Conservation (phyloP, 2,329 filamentous ascomycete species). For the Aspergillus sp. region DNA sequence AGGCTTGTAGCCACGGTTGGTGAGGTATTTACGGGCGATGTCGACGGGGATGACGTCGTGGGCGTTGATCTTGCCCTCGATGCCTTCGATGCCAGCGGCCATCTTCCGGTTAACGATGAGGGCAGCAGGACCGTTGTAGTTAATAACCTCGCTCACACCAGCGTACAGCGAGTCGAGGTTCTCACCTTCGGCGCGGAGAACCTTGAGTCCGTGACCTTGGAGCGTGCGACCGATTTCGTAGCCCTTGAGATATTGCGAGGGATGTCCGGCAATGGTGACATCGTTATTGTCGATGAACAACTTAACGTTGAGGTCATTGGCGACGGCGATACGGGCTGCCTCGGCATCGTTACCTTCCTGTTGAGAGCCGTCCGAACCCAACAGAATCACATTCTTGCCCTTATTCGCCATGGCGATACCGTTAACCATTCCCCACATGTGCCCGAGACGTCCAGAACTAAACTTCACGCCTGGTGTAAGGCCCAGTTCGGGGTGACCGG, state of each 20-base stretch:
- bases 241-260: constrained; percentile 33
- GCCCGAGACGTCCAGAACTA: constrained; percentile 35
- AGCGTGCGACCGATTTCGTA: constrained; percentile 28
- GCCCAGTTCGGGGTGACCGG: constrained; percentile 35
- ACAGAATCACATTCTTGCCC: constrained; percentile 30
- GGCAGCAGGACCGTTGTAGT: constrained; percentile 28
- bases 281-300: constrained; percentile 37
- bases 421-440: constrained; percentile 36
- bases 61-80: constrained; percentile 30
- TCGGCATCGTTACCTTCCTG: constrained; percentile 39
- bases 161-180: constrained; percentile 31
- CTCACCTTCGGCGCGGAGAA: constrained; percentile 31
- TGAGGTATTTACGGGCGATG: constrained; percentile 30
- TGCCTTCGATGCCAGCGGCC: constrained; percentile 31
- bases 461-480: constrained; percentile 35
- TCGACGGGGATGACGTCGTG: constrained; percentile 36
- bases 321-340: constrained; percentile 33
- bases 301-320: constrained; percentile 32
- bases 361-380: constrained; percentile 37
- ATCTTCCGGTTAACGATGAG: constrained; percentile 28
- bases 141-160: constrained; percentile 26
- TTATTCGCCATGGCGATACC: constrained; percentile 32
- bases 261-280: constrained; percentile 36
- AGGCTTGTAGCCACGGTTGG: constrained; percentile 29
- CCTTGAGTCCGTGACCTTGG: constrained; percentile 31